These are phyloP conservation scores for Tephrocybe sp. DNA, from an alignment of 768 basidiomycete species.

Conservation along the genomic window DNA sequence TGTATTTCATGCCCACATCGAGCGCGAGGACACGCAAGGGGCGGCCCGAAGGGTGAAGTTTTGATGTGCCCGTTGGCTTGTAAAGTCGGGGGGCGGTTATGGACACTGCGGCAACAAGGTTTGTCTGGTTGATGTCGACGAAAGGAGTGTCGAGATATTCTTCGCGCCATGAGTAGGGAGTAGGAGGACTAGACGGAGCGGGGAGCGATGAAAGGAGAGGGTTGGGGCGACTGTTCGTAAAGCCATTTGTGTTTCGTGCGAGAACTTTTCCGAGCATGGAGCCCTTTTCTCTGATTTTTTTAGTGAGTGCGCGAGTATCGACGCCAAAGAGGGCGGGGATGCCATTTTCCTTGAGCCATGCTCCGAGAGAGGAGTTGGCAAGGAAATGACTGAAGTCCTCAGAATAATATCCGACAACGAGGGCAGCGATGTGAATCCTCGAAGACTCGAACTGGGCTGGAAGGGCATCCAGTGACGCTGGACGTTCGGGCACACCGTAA, in stretches of 20 bases:
- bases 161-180: constrained; percentile 69
- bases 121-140: constrained; percentile 83
- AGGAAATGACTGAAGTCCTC: constrained; percentile 94
- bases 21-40: constrained; percentile 83
- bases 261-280: constrained; percentile 88
- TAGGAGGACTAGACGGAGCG: constrained; percentile 55
- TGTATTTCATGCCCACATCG: constrained; percentile 99
- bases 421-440: constrained; percentile 88
- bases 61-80: constrained; percentile 54
- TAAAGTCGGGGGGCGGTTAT: constrained; percentile 66
- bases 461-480: constrained; percentile 48
- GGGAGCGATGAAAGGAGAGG: constrained; percentile 29
- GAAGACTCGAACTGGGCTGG: constrained; percentile 90
- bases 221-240: constrained; percentile 34
- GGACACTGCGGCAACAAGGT: constrained; percentile 92
- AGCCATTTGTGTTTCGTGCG: constrained; percentile 53
- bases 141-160: constrained; percentile 84
- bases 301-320: constrained; percentile 95
- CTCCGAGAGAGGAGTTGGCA: constrained; percentile 80
- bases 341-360: constrained; percentile 94
- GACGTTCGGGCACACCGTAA: constrained; percentile 90
- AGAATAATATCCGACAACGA: constrained; percentile 93
- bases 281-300: constrained; percentile 93
- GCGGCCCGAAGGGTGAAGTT: constrained; percentile 76
- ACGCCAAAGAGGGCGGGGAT: constrained; percentile 95